Base-by-base conservation (phyloP, 495 filamentous ascomycete species). In the Xylaria bambusicola region DNA sequence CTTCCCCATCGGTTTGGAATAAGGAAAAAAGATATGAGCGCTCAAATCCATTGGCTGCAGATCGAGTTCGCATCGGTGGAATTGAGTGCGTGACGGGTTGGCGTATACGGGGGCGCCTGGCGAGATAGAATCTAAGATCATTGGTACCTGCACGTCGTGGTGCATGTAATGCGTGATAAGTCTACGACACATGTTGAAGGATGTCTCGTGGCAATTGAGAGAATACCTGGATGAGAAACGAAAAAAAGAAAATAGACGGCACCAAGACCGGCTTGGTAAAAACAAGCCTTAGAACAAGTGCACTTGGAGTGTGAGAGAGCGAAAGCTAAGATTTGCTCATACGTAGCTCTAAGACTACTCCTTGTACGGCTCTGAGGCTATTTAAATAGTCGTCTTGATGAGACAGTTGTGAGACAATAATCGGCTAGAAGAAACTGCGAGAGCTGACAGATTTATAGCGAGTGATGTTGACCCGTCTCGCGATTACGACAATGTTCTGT, bases 91-190 rank as follows among this genome's bases (percentile, higher is more conserved):
- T 0, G 55, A 56, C 9, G 65, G 58, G 56, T 70, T 68, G n/a
- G 52, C 58, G 47, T 60, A 62, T 20, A 64, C 5, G 23, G 21
- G 0, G 1, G 61, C 52, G 7, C 23, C 3, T 0, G 56, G 18
- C 6, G 5, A 6, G 3, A 12, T 3, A 0, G 60, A 27, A 23
- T 62, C 46, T 0, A 58, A 33, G 27, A 70, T 58, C 61, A 68
- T 70, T 2, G 61, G 63, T 1, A 26, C 24, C 0, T 62, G 62
- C 18, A 70, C 63, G 18, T 68, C 65, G 59, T 70, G 68, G 50
- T 70, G 68, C 68, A 70, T 70, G 6, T 36, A 12, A 18, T 70
- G 68, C 8, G 41, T 64, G 4, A 62, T 21, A 1, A 47, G 60
- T 13, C 36, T 54, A 17, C 52, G 36, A 42, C 65, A 70, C 68